Evolutionary conservation across 345 rosid genomes (phyloP).

Genomic region (Hypericum androsaemum): DNA sequence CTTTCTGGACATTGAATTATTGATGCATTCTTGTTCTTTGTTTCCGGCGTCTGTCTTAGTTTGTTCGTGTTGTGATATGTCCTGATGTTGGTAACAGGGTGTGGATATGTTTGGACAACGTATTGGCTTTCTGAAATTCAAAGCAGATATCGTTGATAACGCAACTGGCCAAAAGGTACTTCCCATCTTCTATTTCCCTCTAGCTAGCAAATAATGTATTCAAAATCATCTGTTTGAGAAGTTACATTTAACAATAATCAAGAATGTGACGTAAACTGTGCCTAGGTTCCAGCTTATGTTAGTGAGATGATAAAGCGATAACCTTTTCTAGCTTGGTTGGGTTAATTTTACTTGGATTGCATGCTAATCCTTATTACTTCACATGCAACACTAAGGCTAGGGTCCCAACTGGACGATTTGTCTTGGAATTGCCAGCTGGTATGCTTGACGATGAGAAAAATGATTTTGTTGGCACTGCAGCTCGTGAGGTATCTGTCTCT

Average conservation of each 20-base stretch:
- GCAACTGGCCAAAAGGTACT: conserved; percentile 64
- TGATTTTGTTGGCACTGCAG: conserved; percentile 85
- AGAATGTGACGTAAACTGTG: background rate
- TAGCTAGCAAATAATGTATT: too few relatives aligned
- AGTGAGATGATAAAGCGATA: too few relatives aligned
- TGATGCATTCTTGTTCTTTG: too few relatives aligned
- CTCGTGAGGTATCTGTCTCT: conserved; percentile 60
- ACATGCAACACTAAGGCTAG: conserved; percentile 45
- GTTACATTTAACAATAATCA: background rate
- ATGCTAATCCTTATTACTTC: conserved; percentile 6
- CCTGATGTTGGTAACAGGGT: conserved; percentile 34
- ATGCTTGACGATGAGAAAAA: conserved; percentile 82
- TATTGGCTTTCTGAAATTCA: conserved; percentile 80
- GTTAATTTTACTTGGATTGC: background rate
- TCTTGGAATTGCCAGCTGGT: conserved; percentile 93
- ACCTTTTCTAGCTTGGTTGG: background rate
- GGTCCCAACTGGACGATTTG: conserved; percentile 70
- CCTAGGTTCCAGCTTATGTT: background rate
- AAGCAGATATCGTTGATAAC: conserved; percentile 58
- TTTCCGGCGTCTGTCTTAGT: too few relatives aligned
- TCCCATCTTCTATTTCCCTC: conserved; percentile 9
- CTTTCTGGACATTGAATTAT: too few relatives aligned
- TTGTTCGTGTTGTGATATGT: too few relatives aligned
- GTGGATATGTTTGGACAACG: conserved; percentile 84
- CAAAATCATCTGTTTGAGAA: background rate